phyloP scores from a whole-genome alignment of 345 rosid species.

The Euphorbia pulcherrima region DNA sequence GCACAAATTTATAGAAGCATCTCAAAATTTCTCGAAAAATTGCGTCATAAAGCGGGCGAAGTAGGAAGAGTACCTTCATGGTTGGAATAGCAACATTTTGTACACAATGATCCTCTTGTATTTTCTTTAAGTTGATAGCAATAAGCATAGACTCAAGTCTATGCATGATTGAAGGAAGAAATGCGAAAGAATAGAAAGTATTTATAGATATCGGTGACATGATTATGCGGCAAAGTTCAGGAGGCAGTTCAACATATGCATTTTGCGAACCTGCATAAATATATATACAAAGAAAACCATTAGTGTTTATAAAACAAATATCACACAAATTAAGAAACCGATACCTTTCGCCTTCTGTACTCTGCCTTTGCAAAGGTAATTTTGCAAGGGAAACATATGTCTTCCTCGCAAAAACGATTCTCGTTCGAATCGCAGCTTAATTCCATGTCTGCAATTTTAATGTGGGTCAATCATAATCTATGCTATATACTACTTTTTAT shows the following conservation, averaged over 20 bases:
- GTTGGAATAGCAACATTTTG: constrained; percentile 55
- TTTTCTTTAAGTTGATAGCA: constrained; percentile 61
- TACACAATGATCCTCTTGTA: constrained; percentile 34
- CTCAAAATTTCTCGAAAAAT: background rate
- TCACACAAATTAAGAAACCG: background rate
- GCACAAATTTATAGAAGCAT: constrained; percentile 4
- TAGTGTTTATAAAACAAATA: background rate
- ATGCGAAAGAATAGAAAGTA: constrained; percentile 64
- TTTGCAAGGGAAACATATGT: constrained; percentile 56
- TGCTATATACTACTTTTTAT: background rate
- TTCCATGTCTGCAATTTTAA: constrained; percentile 49
- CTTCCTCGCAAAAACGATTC: constrained; percentile 48
- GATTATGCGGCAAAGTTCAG: constrained; percentile 67
- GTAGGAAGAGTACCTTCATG: constrained; percentile 47
- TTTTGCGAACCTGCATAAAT: constrained; percentile 50
- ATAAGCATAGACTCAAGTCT: constrained; percentile 71
- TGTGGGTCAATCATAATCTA: constrained; percentile 1
- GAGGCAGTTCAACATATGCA: constrained; percentile 66
- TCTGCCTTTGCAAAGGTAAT: constrained; percentile 37
- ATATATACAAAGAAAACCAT: background rate
- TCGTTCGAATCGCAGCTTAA: constrained; percentile 34
- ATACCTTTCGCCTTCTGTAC: constrained; percentile 57
- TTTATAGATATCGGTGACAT: constrained; percentile 62
- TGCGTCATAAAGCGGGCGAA: background rate
- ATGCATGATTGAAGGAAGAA: constrained; percentile 73